phyloP scores from a whole-genome alignment of 2,329 filamentous ascomycete genomes.

The Aureobasidium sp. region DNA sequence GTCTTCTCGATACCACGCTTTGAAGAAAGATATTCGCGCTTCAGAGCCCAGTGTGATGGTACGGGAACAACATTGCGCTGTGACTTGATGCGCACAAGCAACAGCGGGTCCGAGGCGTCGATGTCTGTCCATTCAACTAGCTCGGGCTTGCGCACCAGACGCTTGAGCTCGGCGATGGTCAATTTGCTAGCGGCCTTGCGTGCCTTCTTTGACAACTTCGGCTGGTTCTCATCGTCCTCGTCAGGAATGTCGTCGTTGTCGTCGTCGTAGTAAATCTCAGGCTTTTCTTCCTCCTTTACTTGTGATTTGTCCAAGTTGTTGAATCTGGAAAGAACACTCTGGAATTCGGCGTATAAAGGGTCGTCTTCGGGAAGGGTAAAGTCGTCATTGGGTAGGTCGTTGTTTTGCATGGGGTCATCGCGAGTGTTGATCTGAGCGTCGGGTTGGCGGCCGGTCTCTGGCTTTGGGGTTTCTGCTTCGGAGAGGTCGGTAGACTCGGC shows the following conservation, averaged over 20 bases:
- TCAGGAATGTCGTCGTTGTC: constrained; percentile 82
- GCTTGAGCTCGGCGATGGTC: constrained; percentile 91
- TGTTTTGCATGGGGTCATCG: constrained; percentile 18
- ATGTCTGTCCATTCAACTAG: constrained; percentile 97
- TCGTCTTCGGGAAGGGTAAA: constrained; percentile 37
- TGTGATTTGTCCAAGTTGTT: constrained; percentile 43
- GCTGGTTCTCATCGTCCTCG: constrained; percentile 63
- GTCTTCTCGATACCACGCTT: constrained; percentile 96
- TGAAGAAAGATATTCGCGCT: constrained; percentile 93
- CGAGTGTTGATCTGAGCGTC: constrained; percentile 6
- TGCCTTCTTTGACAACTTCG: constrained; percentile 88
- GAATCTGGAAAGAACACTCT: constrained; percentile 74
- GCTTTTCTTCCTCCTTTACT: constrained; percentile 63
- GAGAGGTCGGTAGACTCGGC: constrained; percentile 11
- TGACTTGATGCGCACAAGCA: constrained; percentile 90
- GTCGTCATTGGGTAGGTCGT: constrained; percentile 20
- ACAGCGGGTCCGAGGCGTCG: constrained; percentile 76
- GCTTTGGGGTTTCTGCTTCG: constrained; percentile 11
- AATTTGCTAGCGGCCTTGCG: constrained; percentile 85
- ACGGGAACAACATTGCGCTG: constrained; percentile 94
- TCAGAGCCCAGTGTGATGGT: constrained; percentile 87
- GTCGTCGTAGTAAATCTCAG: constrained; percentile 73
- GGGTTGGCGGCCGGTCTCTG: constrained; percentile 10
- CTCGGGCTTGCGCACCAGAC: constrained; percentile 81
- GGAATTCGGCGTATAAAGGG: constrained; percentile 75